These are phyloP conservation scores for Cercophora sp. DNA, from an alignment of 495 filamentous ascomycete species.

Conservation along the genomic window DNA sequence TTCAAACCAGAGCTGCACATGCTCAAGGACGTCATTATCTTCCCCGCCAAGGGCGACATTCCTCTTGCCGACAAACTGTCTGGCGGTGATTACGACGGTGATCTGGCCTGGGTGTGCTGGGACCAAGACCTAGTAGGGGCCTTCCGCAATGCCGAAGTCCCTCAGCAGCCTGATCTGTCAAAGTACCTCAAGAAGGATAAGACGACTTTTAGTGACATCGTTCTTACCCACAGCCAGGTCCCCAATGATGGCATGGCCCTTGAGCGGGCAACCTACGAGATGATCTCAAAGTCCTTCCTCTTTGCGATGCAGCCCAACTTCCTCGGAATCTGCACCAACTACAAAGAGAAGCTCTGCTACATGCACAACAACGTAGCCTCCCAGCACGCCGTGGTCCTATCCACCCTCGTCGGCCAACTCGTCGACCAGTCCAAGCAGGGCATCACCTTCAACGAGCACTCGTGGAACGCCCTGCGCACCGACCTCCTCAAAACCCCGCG, in stretches of 20 bases:
- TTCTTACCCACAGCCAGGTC: conserved; percentile 6
- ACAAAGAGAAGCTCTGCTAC: conserved; percentile 70
- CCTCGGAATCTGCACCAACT: conserved; percentile 70
- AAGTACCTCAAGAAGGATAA: conserved; percentile 57
- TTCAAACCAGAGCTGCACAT: conserved; percentile 64
- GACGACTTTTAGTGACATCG: conserved; percentile 47
- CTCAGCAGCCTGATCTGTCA: conserved; percentile 43
- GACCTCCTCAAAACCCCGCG: conserved; percentile 30
- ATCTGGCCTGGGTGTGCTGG: conserved; percentile 89
- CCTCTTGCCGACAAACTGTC: conserved; percentile 78
- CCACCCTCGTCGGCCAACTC: conserved; percentile 68
- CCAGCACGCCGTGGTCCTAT: conserved; percentile 53
- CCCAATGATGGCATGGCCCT: background rate
- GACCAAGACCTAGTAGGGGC: conserved; percentile 66
- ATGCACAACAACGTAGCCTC: conserved; percentile 53
- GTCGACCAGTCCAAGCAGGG: conserved; percentile 83
- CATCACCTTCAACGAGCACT: conserved; percentile 55
- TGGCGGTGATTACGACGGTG: conserved; percentile 94
- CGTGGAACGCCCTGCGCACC: conserved; percentile 51
- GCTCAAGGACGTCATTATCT: conserved; percentile 85
- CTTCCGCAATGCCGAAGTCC: conserved; percentile 69
- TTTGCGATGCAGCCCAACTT: conserved; percentile 64
- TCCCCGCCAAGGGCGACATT: conserved; percentile 63
- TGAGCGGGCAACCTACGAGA: conserved; percentile 28
- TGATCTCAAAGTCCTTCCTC: conserved; percentile 53